phyloP scores from a whole-genome alignment of 2,329 filamentous ascomycete genomes.

The Botrytis hyacinthi region DNA sequence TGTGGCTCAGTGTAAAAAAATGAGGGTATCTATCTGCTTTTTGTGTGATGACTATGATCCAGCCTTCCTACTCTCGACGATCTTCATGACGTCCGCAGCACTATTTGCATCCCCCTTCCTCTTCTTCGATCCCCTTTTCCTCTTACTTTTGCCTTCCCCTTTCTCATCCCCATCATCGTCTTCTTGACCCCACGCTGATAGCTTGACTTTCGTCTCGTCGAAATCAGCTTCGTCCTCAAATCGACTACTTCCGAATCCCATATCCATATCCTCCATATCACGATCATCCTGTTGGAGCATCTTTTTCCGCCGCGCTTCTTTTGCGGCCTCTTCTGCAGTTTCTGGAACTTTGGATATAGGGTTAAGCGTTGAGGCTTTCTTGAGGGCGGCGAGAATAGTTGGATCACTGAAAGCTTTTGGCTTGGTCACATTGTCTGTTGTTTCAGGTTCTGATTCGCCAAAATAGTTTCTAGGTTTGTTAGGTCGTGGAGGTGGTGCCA shows the following conservation, averaged over 20 bases:
- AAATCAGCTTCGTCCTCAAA: constrained; percentile 86
- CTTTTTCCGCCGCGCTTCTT: constrained; percentile 67
- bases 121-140: constrained; percentile 72
- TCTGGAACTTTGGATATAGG: constrained; percentile 44
- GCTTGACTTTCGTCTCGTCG: constrained; percentile 63
- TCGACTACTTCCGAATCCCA: constrained; percentile 88
- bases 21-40: background rate
- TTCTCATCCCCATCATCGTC: constrained; percentile 47
- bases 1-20: background rate
- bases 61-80: constrained; percentile 56
- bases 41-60: background rate
- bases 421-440: constrained; percentile 37
- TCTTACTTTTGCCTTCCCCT: constrained; percentile 52
- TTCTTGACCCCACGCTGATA: constrained; percentile 62
- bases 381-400: constrained; percentile 77
- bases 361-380: constrained; percentile 72
- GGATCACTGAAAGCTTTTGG: constrained; percentile 66
- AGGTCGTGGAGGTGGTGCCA: constrained; percentile 49
- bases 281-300: constrained; percentile 73
- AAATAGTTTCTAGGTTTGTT: constrained; percentile 58
- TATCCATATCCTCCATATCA: constrained; percentile 87
- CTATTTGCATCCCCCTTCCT: constrained; percentile 76
- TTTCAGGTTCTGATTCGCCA: constrained; percentile 53
- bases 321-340: constrained; percentile 50
- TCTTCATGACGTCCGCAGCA: constrained; percentile 74